A percentile compares a stretch with the other conserved stretches of the same genome.
phyloP scores from a whole-genome alignment of 768 basidiomycete species.

The Tulasnella sp. region DNA sequence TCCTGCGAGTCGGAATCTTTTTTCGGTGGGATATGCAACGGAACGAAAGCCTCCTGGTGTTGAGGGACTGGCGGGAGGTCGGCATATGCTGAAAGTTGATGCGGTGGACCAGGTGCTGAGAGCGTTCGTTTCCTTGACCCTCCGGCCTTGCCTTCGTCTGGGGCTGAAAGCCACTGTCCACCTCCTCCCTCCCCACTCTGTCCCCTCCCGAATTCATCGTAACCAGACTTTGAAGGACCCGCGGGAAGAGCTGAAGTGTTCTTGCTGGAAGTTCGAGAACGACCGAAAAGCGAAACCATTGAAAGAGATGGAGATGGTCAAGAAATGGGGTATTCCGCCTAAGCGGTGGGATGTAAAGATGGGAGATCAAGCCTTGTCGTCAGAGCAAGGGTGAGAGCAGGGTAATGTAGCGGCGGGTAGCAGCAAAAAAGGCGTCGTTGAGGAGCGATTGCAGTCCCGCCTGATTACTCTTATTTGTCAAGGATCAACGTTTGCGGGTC shows the following conservation, averaged over 20 bases:
- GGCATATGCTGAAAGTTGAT: neutral
- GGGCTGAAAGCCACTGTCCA: neutral
- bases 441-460: neutral
- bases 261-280: slow-evolving; percentile 21
- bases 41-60: slow-evolving; percentile 3
- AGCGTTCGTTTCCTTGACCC: slow-evolving; percentile 12
- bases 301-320: neutral
- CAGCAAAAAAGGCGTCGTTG: slow-evolving; percentile 11
- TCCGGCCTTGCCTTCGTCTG: slow-evolving; percentile 15
- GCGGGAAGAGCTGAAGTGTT: slow-evolving; percentile 17
- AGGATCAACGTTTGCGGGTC: neutral
- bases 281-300: slow-evolving; percentile 25
- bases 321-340: slow-evolving; percentile 11
- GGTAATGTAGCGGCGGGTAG: neutral
- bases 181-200: slow-evolving; percentile 1
- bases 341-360: slow-evolving; percentile 5
- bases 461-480: neutral
- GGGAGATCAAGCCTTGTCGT: neutral
- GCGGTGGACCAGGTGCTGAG: slow-evolving; percentile 19
- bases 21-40: slow-evolving; percentile 18
- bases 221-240: slow-evolving; percentile 19
- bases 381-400: neutral
- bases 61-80: neutral
- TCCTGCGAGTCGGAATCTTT: slow-evolving; percentile 10
- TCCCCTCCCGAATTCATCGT: slow-evolving; percentile 19